Base-by-base conservation (phyloP, 1,284 basidiomycete species). In the Schizophyllum amplum region DNA sequence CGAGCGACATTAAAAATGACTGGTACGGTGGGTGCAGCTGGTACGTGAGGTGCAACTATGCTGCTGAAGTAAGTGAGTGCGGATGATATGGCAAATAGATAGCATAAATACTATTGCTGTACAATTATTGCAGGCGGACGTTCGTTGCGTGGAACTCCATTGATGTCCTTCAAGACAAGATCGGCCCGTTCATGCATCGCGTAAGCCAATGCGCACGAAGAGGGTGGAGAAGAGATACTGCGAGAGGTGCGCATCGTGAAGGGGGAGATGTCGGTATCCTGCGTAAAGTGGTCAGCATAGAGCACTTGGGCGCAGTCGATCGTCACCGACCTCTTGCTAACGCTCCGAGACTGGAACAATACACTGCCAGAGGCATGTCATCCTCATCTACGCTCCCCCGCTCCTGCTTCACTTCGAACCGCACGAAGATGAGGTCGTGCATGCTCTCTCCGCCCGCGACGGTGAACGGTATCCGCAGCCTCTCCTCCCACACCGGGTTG, bases 181-280 rank as follows among this genome's bases (percentile, higher is more conserved):
- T 42, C 13, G n/a, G n/a, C n/a, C n/a, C n/a, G 7, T 9, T 50
- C 13, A 67, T 42, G 63, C 54, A 59, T 79, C 75, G 33, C 71
- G 73, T 56, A 87, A 68, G 49, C 75, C 69, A 60, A 85, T 75
- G 51, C 77, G 70, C 27, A 94, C 87, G 65, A 95, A 95, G 5
- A 97, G 75, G 22, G 92, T 94, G 42, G 93, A 91, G 70, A 94
- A 96, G 51, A 96, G 73, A 66, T 88, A 91, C 62, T 92, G 88
- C 47, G 87, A 88, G 53, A 92, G 81, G 64, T 91, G 83, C 0
- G 80, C 74, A 68, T 96, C 92, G 66, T 92, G 87, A 52, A 96
- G 72, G 0, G 93, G 92, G 17, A 96, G 72, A 73, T 96, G 91
- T 11, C 92, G 85, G 68, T 88, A 96, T 2, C 94, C 92, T 91